Conservation (phyloP, 306 rosid species). For the Vachellia pachyceras region DNA sequence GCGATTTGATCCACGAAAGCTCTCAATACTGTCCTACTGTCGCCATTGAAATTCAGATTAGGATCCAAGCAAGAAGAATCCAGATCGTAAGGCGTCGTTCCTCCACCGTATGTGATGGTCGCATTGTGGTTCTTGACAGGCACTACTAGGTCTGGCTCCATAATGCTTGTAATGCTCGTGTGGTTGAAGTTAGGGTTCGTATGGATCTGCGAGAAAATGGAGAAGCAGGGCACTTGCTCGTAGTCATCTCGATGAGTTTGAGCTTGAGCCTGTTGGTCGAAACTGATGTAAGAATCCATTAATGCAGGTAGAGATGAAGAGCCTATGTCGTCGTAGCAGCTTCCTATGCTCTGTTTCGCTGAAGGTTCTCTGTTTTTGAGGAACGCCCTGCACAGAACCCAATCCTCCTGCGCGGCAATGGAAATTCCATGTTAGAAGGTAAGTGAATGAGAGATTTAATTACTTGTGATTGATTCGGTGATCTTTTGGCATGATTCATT, state of each 20-base stretch:
- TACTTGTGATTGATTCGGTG: too few relatives aligned
- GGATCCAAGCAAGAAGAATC: conserved; percentile 56
- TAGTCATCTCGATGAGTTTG: conserved; percentile 36
- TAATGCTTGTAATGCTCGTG: conserved; percentile 16
- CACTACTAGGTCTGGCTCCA: conserved; percentile 46
- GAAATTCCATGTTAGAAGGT: too few relatives aligned
- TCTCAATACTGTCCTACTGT: conserved; percentile 53
- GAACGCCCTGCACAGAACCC: too few relatives aligned
- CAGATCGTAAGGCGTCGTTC: conserved; percentile 41
- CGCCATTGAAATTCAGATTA: conserved; percentile 43
- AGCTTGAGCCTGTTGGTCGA: conserved; percentile 60
- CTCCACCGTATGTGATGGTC: conserved; percentile 43
- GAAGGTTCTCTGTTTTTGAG: too few relatives aligned
- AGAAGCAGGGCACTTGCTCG: conserved; percentile 99
- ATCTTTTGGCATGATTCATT: too few relatives aligned
- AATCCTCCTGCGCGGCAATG: too few relatives aligned
- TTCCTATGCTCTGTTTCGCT: too few relatives aligned
- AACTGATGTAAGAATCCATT: too few relatives aligned
- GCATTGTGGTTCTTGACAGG: conserved; percentile 30
- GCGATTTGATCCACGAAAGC: conserved; percentile 65
- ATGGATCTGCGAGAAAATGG: conserved; percentile 74
- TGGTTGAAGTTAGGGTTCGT: conserved; percentile 53
- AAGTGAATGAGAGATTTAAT: too few relatives aligned
- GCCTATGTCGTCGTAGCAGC: too few relatives aligned
- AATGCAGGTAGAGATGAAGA: too few relatives aligned